These are phyloP conservation scores for Phaeotremella skinneri DNA, from an alignment of 768 basidiomycete genomes.

Conservation along the genomic window DNA sequence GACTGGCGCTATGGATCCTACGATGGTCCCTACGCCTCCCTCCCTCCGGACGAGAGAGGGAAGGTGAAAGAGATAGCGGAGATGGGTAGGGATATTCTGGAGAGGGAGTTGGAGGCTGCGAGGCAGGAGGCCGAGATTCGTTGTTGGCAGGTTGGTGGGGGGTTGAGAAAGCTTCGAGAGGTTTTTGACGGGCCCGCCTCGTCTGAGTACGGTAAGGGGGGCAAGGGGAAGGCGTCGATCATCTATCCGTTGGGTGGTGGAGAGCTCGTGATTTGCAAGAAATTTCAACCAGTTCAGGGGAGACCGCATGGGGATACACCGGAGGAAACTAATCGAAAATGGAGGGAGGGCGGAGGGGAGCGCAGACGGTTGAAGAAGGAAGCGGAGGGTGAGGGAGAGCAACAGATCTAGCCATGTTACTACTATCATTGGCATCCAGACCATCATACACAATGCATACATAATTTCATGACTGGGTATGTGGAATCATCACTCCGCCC, in stretches of 20 bases:
- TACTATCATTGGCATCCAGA: not conserved
- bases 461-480: not conserved
- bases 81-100: conserved; percentile 29
- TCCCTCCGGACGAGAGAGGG: conserved; percentile 19
- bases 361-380: conserved; percentile 23
- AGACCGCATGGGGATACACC: conserved; percentile 69
- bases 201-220: conserved; percentile 52
- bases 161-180: conserved; percentile 65
- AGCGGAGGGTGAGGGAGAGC: conserved; percentile 13
- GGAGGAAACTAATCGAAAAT: conserved; percentile 73
- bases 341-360: conserved; percentile 60
- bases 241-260: conserved; percentile 70
- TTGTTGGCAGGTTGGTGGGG: conserved; percentile 64
- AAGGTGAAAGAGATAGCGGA: conserved; percentile 14
- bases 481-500: not conserved
- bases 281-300: conserved; percentile 67
- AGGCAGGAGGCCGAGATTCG: conserved; percentile 40
- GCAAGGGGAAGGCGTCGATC: no score
- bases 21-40: conserved; percentile 42
- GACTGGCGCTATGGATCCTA: conserved; percentile 67
- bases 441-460: not conserved
- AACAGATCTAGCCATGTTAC: not conserved
- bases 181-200: conserved; percentile 56
- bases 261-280: conserved; percentile 60
- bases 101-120: conserved; percentile 27